phyloP scores from a whole-genome alignment of 2,329 filamentous ascomycete genomes.

The Exophiala mesophila region DNA sequence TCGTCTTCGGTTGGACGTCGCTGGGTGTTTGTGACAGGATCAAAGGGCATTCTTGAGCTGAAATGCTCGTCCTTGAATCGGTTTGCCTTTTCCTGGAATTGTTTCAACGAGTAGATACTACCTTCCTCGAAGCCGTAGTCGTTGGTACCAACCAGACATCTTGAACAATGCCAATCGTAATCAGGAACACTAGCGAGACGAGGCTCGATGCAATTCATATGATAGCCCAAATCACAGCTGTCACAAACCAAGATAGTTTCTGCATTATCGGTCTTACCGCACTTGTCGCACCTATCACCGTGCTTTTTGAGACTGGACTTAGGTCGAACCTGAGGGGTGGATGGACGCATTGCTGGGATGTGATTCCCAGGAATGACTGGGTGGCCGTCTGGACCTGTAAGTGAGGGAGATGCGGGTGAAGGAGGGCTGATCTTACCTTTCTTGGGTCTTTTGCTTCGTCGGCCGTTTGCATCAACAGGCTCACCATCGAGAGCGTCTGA shows the following conservation, averaged over 20 bases:
- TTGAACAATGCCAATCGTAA: constrained; percentile 90
- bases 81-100: constrained; percentile 93
- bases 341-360: constrained; percentile 85
- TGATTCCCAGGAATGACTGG: constrained; percentile 93
- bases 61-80: constrained; percentile 96
- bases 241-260: constrained; percentile 75
- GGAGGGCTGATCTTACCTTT: constrained; percentile 58
- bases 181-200: constrained; percentile 72
- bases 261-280: constrained; percentile 70
- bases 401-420: constrained; percentile 42
- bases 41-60: constrained; percentile 80
- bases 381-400: constrained; percentile 39
- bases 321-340: constrained; percentile 55
- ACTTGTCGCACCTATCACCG: constrained; percentile 76
- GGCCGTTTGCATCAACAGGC: constrained; percentile 59
- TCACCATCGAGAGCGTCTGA: constrained; percentile 48
- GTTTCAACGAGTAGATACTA: constrained; percentile 86
- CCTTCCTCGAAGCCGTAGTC: constrained; percentile 98
- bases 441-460: constrained; percentile 88
- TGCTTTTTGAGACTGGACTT: constrained; percentile 54
- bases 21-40: constrained; percentile 74
- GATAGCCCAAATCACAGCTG: constrained; percentile 83
- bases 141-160: constrained; percentile 90
- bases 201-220: constrained; percentile 83
- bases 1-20: constrained; percentile 87